phyloP scores from a whole-genome alignment of 805 yeast genomes.

The Metschnikowia picachoensis region DNA sequence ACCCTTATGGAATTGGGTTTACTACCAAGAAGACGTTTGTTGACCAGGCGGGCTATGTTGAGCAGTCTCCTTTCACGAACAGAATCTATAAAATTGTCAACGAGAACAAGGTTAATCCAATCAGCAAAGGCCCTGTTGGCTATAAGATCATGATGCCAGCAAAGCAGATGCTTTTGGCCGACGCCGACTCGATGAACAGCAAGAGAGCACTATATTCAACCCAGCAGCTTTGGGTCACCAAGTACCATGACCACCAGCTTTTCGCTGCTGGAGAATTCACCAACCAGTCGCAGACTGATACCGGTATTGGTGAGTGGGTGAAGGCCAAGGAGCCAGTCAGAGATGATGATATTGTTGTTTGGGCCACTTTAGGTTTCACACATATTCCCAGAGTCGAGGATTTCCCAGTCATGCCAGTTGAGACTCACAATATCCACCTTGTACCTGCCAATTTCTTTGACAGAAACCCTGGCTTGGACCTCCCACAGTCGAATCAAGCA shows the following conservation, averaged over 20 bases:
- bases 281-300: conserved; percentile 68
- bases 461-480: conserved; percentile 72
- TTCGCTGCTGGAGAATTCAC: conserved; percentile 86
- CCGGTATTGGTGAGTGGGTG: conserved; percentile 71
- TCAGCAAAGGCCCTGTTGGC: conserved; percentile 69
- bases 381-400: conserved; percentile 82
- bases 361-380: conserved; percentile 80
- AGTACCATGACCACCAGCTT: conserved; percentile 65
- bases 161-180: conserved; percentile 69
- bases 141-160: conserved; percentile 74
- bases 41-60: conserved; percentile 68
- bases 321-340: conserved; percentile 64
- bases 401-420: conserved; percentile 89
- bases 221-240: conserved; percentile 78
- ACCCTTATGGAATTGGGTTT: conserved; percentile 71
- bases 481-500: conserved; percentile 65
- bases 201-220: conserved; percentile 75
- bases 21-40: conserved; percentile 57
- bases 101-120: conserved; percentile 65
- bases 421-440: conserved; percentile 60
- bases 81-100: conserved; percentile 73
- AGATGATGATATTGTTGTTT: conserved; percentile 71
- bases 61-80: conserved; percentile 71
- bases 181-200: conserved; percentile 56
- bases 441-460: conserved; percentile 74